Evolutionary conservation across 148 eudicot species (phyloP).

Genomic region (Oxyria digyna): DNA sequence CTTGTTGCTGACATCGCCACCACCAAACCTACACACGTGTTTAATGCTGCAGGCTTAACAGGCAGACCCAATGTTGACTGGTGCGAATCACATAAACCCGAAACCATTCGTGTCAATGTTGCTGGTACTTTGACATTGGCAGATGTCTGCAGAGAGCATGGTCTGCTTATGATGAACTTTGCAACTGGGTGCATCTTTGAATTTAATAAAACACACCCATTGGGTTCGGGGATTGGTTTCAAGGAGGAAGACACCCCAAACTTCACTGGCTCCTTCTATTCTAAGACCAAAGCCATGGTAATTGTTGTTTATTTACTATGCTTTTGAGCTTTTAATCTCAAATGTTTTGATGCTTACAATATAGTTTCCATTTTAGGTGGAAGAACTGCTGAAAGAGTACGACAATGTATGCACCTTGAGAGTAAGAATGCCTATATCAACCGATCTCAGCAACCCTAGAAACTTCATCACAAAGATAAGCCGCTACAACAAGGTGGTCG

Average conservation of each 20-base stretch:
- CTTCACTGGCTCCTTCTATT: constrained; percentile 20
- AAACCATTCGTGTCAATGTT: constrained; percentile 18
- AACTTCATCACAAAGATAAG: constrained; percentile 49
- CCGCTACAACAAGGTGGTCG: constrained; percentile 38
- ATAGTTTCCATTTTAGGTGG: constrained; percentile 16
- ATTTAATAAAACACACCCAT: constrained; percentile 16
- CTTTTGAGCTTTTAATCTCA: background rate
- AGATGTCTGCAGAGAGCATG: constrained; percentile 23
- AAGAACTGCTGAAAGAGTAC: constrained; percentile 49
- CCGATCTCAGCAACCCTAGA: constrained; percentile 44
- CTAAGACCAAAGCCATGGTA: constrained; percentile 22
- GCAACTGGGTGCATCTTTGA: constrained; percentile 23
- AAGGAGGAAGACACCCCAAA: constrained; percentile 23
- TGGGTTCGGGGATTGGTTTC: constrained; percentile 20
- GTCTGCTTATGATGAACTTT: constrained; percentile 17
- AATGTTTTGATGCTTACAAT: background rate
- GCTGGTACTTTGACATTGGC: constrained; percentile 18
- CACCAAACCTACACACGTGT: constrained; percentile 17
- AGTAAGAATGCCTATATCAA: constrained; percentile 52
- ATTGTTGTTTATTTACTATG: background rate
- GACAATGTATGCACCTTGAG: constrained; percentile 87
- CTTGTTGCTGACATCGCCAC: constrained; percentile 14
- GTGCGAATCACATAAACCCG: constrained; percentile 19
- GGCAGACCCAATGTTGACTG: constrained; percentile 20
- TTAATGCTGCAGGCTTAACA: constrained; percentile 22